A percentile compares a stretch with the other conserved stretches of the same genome.
phyloP scores from a whole-genome alignment of 169 alveolate species.

The Plasmodium falciparum region DNA sequence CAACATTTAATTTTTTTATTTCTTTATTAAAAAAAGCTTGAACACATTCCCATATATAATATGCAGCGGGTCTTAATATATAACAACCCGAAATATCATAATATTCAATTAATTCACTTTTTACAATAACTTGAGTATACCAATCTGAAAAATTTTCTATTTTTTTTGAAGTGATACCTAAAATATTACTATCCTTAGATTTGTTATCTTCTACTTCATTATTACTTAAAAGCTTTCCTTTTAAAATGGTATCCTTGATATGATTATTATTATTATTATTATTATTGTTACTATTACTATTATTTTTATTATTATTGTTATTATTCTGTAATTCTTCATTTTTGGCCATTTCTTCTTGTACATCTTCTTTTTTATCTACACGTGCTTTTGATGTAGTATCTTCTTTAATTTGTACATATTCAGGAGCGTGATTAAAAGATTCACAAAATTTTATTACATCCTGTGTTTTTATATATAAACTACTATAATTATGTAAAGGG shows the following conservation, averaged over 20 bases:
- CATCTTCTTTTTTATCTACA: slow-evolving; percentile 23
- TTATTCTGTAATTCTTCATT: slow-evolving; percentile 14
- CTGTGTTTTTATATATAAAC: slow-evolving; percentile 68
- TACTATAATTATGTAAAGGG: slow-evolving; percentile 74
- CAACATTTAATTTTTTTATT: slow-evolving; percentile 91
- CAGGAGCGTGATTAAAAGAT: slow-evolving; percentile 50
- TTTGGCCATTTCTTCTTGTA: slow-evolving; percentile 3
- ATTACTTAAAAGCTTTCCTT: not conserved
- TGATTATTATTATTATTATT: not conserved
- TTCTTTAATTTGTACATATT: slow-evolving; percentile 31
- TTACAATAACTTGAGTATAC: slow-evolving; percentile 94
- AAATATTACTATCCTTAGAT: slow-evolving; percentile 54
- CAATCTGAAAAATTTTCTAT: slow-evolving; percentile 89
- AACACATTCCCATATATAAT: slow-evolving; percentile 98
- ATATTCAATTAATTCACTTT: slow-evolving; percentile 98
- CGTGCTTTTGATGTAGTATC: not conserved
- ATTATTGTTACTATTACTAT: slow-evolving; percentile 1
- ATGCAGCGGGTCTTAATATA: slow-evolving; percentile 98
- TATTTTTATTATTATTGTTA: slow-evolving; percentile 10
- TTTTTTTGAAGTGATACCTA: slow-evolving; percentile 89
- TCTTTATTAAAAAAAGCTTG: slow-evolving; percentile 93
- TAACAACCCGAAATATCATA: slow-evolving; percentile 99
- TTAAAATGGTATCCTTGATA: not conserved
- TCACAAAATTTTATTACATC: slow-evolving; percentile 76
- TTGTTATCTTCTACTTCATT: slow-evolving; percentile 15